A percentile compares a stretch with the other conserved stretches of the same genome.
Evolutionary conservation across 2,329 filamentous ascomycete genomes (phyloP).

Genomic region (Exophiala oligosperma): DNA sequence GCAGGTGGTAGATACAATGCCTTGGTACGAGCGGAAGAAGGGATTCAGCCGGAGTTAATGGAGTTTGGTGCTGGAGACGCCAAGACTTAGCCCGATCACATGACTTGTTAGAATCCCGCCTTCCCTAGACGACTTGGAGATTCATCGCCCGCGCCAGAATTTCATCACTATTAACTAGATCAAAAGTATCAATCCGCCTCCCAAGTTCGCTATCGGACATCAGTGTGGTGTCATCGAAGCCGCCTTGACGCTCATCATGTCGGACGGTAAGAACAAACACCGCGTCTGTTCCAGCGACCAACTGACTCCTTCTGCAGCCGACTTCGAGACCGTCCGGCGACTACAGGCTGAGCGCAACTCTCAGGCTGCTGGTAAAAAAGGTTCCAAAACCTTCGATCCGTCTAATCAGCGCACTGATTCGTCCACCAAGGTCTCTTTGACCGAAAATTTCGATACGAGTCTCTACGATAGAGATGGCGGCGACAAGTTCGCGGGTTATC

Average conservation of each 20-base stretch:
- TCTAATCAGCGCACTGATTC: constrained; percentile 78
- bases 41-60: no score
- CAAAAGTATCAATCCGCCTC: neutral
- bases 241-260: constrained; percentile 15
- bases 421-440: constrained; percentile 88
- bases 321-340: constrained; percentile 83
- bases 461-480: constrained; percentile 73
- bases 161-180: neutral
- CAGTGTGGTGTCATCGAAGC: constrained; percentile 4
- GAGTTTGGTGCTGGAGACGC: no score
- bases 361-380: constrained; percentile 73
- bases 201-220: neutral
- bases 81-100: no score
- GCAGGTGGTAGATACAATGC: no score
- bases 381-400: constrained; percentile 75
- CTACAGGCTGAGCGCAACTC: constrained; percentile 93
- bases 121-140: no score
- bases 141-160: no score
- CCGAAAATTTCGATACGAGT: constrained; percentile 79
- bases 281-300: no score
- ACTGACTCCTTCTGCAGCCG: constrained; percentile 92
- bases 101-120: no score
- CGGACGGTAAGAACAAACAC: constrained; percentile 17
- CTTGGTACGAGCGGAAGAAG: no score
- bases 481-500: constrained; percentile 87